These are phyloP conservation scores for Boletus sp. DNA, from an alignment of 1,284 basidiomycete species.

Conservation along the genomic window DNA sequence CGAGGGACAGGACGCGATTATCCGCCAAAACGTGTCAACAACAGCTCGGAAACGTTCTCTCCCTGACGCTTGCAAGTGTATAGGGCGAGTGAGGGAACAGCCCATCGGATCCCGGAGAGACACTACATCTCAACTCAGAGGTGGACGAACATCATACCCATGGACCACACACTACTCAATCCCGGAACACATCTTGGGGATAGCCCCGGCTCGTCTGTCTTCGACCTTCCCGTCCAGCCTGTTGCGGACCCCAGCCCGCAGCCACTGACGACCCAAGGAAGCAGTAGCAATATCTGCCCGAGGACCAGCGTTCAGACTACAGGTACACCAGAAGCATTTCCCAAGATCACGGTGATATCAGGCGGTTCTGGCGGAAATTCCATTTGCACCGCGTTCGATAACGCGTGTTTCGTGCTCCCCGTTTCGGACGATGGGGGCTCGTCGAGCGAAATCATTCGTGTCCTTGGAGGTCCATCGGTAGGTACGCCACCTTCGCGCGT, in stretches of 20 bases:
- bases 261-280: constrained; percentile 17
- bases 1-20: background rate
- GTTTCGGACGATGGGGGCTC: constrained; percentile 87
- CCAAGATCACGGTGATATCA: constrained; percentile 64
- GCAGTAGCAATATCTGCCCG: background rate
- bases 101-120: background rate
- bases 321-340: constrained; percentile 13
- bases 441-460: constrained; percentile 80
- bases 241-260: constrained; percentile 18
- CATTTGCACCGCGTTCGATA: constrained; percentile 70
- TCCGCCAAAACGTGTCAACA: background rate
- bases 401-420: constrained; percentile 70
- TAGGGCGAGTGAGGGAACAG: too few relatives aligned
- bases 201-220: constrained; percentile 66
- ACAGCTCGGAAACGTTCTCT: too few relatives aligned
- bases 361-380: constrained; percentile 83
- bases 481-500: constrained; percentile 39
- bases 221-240: constrained; percentile 59
- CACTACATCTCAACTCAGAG: background rate
- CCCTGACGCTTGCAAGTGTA: too few relatives aligned
- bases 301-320: constrained; percentile 7
- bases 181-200: constrained; percentile 28
- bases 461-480: constrained; percentile 78
- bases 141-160: background rate
- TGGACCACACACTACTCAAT: constrained; percentile 20